These are phyloP conservation scores for Leccinum olivaceopallidum DNA, from an alignment of 768 basidiomycete genomes.

Conservation along the genomic window DNA sequence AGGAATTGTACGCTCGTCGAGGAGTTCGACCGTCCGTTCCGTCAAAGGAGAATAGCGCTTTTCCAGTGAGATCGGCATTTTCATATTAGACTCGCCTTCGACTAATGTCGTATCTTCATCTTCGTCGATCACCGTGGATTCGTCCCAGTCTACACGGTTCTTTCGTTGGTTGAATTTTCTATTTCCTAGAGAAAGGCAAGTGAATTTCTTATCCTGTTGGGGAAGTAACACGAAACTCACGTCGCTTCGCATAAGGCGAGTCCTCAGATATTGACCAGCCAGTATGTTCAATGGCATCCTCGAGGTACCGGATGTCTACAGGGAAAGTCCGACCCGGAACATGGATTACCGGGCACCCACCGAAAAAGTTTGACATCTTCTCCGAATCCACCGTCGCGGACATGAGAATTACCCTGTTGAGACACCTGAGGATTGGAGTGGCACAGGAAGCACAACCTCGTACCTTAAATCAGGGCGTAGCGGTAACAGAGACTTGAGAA, in stretches of 20 bases:
- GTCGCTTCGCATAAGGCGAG: constrained; percentile 76
- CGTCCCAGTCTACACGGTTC: constrained; percentile 73
- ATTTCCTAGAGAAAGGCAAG: constrained; percentile 42
- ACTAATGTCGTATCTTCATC: constrained; percentile 60
- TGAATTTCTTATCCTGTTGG: background rate
- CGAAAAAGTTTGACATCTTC: constrained; percentile 87
- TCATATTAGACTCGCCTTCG: constrained; percentile 19
- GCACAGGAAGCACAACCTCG: constrained; percentile 15
- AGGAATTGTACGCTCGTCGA: constrained; percentile 87
- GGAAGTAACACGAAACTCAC: constrained; percentile 42
- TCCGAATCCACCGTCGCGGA: constrained; percentile 93
- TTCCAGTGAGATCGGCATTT: constrained; percentile 52
- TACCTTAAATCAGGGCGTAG: constrained; percentile 85
- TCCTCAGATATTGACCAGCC: constrained; percentile 76
- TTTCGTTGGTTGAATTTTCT: constrained; percentile 67
- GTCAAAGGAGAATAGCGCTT: constrained; percentile 82
- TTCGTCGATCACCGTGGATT: constrained; percentile 59
- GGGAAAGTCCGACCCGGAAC: constrained; percentile 97
- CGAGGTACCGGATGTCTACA: constrained; percentile 80
- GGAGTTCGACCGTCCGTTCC: constrained; percentile 72
- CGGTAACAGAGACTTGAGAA: constrained; percentile 79
- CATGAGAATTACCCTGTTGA: constrained; percentile 84
- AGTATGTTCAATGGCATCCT: constrained; percentile 86
- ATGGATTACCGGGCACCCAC: constrained; percentile 78
- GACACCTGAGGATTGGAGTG: constrained; percentile 5